Base-by-base conservation (phyloP, 352 stramenopile genomes). In the Pythium vanterpoolii region DNA sequence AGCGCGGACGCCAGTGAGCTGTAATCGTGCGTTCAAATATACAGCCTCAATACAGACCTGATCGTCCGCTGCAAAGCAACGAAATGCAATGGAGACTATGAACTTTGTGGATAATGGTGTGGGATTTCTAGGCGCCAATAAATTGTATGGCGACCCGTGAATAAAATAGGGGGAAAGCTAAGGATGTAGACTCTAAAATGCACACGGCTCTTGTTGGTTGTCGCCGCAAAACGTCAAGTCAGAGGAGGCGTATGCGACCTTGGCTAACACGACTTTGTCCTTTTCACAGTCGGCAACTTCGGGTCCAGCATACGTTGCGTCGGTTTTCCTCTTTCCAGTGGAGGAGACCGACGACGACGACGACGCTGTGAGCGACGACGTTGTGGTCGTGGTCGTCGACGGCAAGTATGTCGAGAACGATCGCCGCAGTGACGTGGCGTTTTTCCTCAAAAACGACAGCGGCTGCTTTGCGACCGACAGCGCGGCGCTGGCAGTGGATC, bases 381-480 rank as follows among this genome's bases (percentile, higher is more conserved):
- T 74, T 18, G 54, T 64, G 27, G 56, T 70, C 21, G 54, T 64
- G 27, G 56, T 70, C 3, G 62, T 65, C 14, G 62, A 58, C 21
- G 73, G 69, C 58, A 86, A 77, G 21, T 81, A 77, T 47, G 83
- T 68, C 31, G 74, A 85, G 51, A 89, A 72, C 30, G 82, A 89
- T 13, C 79, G 74, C 3, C 78, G 76, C 47, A 91, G 60, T 31
- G 82, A 87, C 57, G 82, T 68, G 24, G 77, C 79, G 50, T 89
- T 90, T 31, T 79, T 75, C 7, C 76, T 72, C 30, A 91, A 66
- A 60, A 91, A 89, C 31, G 77, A 77, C 21, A 91, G 71, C 21
- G 82, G 82, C 50, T 89, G 77, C 68, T 86, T 91, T 53, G 79
- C 77, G n/a, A 66, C 73, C 38, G 76, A 73, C 38, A 91, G 75